Evolutionary conservation across 257 asterid species (phyloP), one percentile per base, ranked within the genome.

Genomic region (Jacaranda copaia): DNA sequence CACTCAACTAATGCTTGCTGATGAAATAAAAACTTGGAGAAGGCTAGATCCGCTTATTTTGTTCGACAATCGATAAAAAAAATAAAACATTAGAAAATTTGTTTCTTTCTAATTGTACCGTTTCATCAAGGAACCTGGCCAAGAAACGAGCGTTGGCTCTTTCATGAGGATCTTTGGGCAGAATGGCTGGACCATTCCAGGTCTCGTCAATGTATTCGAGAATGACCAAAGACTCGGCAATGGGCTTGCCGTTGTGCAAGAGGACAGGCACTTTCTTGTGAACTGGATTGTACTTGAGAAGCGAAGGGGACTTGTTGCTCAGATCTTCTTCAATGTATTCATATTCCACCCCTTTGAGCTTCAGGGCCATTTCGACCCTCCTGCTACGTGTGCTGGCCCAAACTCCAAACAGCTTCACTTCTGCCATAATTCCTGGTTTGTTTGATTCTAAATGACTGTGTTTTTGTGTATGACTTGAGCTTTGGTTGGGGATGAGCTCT

Each of bases 181-280:
- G 40, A 51, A 89, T 75, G 3, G 81, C 10, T 2, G 82, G 84
- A 9, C 82, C 84, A 32, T 78, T 55, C 84, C 85, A 89, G 3
- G 76, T 75, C 57, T 88, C 88, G 3, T 90, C 92, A 18, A 89
- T 83, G 72, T 88, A 89, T 43, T 89, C 88, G 32, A 89, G 83
- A 57, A 89, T 88, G n/a, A 82, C 53, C 0, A 70, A 11, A 8
- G 95, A 89, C 32, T 89, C 89, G 7, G 14, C 5, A 18, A 89
- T 71, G 15, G 92, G 75, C 6, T 79, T 89, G 5, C 84, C 91
- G 19, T 88, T 83, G 79, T 88, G 46, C 46, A 42, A 6, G 8
- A 42, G 1, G 8, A 42, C 7, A 5, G 92, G 92, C 15, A 88
- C 52, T 62, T 83, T 79, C 48, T 86, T 78, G 74, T 79, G 43